Evolutionary conservation across 257 asterid genomes (phyloP).

Genomic region (Rehmannia glutinosa): DNA sequence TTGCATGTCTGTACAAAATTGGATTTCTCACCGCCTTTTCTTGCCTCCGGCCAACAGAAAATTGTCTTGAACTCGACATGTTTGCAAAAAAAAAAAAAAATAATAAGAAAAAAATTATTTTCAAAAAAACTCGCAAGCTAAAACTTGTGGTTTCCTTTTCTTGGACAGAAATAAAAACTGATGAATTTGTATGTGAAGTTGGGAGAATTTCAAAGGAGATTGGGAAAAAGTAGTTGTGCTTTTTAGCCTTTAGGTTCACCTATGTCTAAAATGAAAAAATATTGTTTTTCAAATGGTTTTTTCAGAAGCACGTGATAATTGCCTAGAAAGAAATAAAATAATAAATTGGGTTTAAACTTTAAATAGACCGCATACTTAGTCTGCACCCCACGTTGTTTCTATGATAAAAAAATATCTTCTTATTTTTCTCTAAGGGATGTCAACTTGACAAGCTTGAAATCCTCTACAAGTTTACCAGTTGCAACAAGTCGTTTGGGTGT

Average conservation of each 20-base stretch:
- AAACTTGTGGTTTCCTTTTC: not conserved
- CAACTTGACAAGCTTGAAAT: too few species aligned
- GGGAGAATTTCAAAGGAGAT: not conserved
- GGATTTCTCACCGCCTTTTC: constrained; percentile 36
- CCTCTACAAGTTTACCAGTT: too few species aligned
- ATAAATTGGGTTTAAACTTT: not conserved
- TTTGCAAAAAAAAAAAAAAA: not conserved
- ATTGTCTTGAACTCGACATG: constrained; percentile 21
- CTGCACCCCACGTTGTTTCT: too few species aligned
- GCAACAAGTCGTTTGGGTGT: too few species aligned
- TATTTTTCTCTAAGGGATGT: too few species aligned
- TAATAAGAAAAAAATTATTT: too few species aligned
- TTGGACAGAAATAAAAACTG: too few species aligned
- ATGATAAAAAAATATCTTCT: too few species aligned
- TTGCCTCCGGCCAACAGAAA: constrained; percentile 8
- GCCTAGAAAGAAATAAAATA: not conserved
- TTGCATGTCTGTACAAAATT: constrained; percentile 59
- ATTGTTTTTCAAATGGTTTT: not conserved
- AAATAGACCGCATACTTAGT: too few species aligned
- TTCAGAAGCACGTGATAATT: constrained; percentile 25
- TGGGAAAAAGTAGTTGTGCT: not conserved
- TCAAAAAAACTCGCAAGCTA: too few species aligned
- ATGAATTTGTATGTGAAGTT: not conserved
- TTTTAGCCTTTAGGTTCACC: not conserved
- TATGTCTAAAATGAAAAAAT: not conserved